Evolutionary conservation across 208 protist genomes (phyloP), one percentile per base, ranked within the genome.

Genomic region (Phytomonas sp.): DNA sequence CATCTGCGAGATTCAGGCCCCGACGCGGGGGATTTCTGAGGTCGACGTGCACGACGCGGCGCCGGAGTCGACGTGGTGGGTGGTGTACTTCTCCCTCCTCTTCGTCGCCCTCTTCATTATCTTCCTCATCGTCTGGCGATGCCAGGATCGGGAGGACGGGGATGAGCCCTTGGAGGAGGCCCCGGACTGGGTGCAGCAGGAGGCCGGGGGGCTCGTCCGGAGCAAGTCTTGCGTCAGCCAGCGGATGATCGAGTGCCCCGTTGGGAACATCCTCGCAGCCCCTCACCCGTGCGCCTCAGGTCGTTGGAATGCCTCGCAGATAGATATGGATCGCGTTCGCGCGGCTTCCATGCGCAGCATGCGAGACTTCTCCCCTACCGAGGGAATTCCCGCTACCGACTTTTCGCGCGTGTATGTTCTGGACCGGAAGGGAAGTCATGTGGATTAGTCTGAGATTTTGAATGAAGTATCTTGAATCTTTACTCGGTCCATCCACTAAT

Each of bases 161-260:
- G 80, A 84, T 60, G 80, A 84, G 71, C 80, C 80, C 28, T 76
- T 77, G 62, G 80, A 84, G 67, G 76, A 81, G 31, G 80, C 76
- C 9, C 80, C 80, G 29, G 80, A 77, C 65, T 84, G 80, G 80
- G 80, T 77, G 20, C 60, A 79, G 56, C 28, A 72, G 15, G 76
- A 84, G 68, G 74, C 68, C 13, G 31, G 60, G 0, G 23, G 43
- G 67, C 36, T 62, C 36, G 36, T 72, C 56, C 65, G 56, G 66
- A 70, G 73, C 15, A 78, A 81, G 66, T 75, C 72, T 46, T 80
- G 78, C 60, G 66, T 81, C 33, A 51, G 40, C 40, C 40, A 51
- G 40, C 40, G 40, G 13, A 15, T 20, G 4, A 51, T 51, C 40
- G 40, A 51, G 13, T 17, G 7, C 40, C 7, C 3, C 4, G 13